Base-by-base conservation (phyloP, 768 basidiomycete genomes). In the Hydnum rufescens region DNA sequence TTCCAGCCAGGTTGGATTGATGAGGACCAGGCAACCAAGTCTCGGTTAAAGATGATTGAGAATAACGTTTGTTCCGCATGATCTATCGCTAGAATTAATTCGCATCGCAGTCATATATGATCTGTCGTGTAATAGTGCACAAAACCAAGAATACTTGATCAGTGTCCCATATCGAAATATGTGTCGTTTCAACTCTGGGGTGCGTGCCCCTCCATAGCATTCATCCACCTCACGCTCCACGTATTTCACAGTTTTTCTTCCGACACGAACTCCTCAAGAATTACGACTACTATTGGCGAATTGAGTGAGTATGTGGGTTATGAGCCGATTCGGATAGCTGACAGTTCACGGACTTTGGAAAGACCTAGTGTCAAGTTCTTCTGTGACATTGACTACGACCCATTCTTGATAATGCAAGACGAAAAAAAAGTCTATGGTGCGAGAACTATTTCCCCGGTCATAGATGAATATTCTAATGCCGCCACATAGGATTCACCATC, bases 171-270 rank as follows among this genome's bases (percentile, higher is more conserved):
- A 95, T 61, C 77, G 89, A 39, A 89, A 93, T 59, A 93, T 95
- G 92, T 95, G 90, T 65, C 77, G 92, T 5, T 96, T 80, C 66
- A 88, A 92, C 66, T 88, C 85, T 47, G 87, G 86, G 29, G 84
- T 87, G 64, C 57, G 78, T 47, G 8, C 29, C 25, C 25, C 4
- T 19, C 34, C 5, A 6, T 3, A 8, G 8, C 44, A 5, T 29
- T 30, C 26, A 54, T n/a, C n/a, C n/a, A n/a, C n/a, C n/a, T 29
- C 22, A n/a, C 28, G 30, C 29, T 32, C 58, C 8, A 8, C 19
- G 42, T 32, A 25, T 30, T 43, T 44, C 30, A 5, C 54, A 86
- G 78, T 85, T 82, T 68, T 92, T 93, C 68, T 92, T 76, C 68
- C 71, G 73, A 39, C 88, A 92, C 56, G 75, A 79, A 53, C 66